These are phyloP conservation scores for Mucor lusitanicus DNA, from an alignment of 371 early-diverging fungal genomes.

Conservation along the genomic window DNA sequence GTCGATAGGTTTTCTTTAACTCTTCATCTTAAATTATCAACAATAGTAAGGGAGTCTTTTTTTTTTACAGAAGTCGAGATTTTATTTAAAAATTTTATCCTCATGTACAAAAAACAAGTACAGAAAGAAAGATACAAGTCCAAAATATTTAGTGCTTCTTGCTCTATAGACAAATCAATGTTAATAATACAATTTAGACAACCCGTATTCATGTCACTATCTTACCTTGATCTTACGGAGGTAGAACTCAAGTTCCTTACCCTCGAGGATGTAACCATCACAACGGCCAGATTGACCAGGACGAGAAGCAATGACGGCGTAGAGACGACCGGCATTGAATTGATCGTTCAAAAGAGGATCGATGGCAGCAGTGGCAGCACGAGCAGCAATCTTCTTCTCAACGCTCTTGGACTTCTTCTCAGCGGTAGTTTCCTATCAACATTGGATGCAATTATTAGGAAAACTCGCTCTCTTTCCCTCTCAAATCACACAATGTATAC, in stretches of 20 bases:
- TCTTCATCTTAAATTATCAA: no score
- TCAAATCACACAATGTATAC: not conserved
- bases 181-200: not conserved
- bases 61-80: constrained; percentile 4
- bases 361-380: constrained; percentile 82
- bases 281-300: constrained; percentile 99
- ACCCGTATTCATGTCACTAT: not conserved
- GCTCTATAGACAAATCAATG: constrained; percentile 16
- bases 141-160: constrained; percentile 30
- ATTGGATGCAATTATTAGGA: constrained; percentile 5
- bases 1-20: no score
- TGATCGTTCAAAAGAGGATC: constrained; percentile 93
- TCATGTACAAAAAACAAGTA: constrained; percentile 3
- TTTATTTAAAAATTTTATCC: constrained; percentile 8
- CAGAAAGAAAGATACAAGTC: constrained; percentile 1
- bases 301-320: constrained; percentile 94
- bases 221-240: constrained; percentile 85
- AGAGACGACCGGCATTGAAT: constrained; percentile 96
- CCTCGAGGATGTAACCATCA: constrained; percentile 99
- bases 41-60: no score
- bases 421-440: constrained; percentile 56
- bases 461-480: not conserved
- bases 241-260: constrained; percentile 98
- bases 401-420: constrained; percentile 92
- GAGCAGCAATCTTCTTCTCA: constrained; percentile 85